Conservation (phyloP, 2,329 filamentous ascomycete species). For the Zelopaecilomyces penicillatus region DNA sequence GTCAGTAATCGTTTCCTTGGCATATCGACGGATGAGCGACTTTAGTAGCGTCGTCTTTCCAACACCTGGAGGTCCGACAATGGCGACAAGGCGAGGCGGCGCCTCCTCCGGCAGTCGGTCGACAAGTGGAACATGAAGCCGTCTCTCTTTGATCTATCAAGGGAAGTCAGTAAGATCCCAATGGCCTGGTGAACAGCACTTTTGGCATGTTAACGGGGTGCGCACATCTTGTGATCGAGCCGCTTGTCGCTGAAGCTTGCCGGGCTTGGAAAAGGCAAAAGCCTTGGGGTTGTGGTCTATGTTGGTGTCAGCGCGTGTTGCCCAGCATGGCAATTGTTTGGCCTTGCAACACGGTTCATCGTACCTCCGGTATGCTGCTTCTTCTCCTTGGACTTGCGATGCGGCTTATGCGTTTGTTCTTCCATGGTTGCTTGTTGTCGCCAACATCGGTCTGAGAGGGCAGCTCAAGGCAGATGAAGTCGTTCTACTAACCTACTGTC, state of each 20-base stretch:
- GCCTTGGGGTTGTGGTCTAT: slow-evolving; percentile 78
- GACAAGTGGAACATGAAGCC: slow-evolving; percentile 91
- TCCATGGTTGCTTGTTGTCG: slow-evolving; percentile 48
- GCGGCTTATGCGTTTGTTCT: slow-evolving; percentile 74
- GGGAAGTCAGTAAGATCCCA: slow-evolving; percentile 13
- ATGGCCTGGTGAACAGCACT: neutral
- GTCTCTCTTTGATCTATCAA: slow-evolving; percentile 78
- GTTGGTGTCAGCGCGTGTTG: slow-evolving; percentile 12
- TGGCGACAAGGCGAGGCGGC: slow-evolving; percentile 83
- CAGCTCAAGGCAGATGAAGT: slow-evolving; percentile 10
- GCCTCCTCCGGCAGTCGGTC: slow-evolving; percentile 94
- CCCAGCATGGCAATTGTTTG: neutral
- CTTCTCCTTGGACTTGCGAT: slow-evolving; percentile 83
- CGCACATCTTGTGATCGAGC: slow-evolving; percentile 63
- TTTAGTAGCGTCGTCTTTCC: slow-evolving; percentile 96
- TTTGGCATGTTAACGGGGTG: neutral
- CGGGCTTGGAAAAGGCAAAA: slow-evolving; percentile 76
- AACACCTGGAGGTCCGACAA: slow-evolving; percentile 89
- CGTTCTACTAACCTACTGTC: neutral
- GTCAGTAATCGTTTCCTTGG: slow-evolving; percentile 86
- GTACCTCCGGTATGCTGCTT: slow-evolving; percentile 55
- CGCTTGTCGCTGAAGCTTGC: slow-evolving; percentile 67
- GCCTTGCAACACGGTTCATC: slow-evolving; percentile 8
- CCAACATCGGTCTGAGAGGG: neutral
- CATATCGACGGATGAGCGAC: slow-evolving; percentile 85